Evolutionary conservation across 805 yeast genomes (phyloP).

Genomic region (Nakazawaea pomicola): DNA sequence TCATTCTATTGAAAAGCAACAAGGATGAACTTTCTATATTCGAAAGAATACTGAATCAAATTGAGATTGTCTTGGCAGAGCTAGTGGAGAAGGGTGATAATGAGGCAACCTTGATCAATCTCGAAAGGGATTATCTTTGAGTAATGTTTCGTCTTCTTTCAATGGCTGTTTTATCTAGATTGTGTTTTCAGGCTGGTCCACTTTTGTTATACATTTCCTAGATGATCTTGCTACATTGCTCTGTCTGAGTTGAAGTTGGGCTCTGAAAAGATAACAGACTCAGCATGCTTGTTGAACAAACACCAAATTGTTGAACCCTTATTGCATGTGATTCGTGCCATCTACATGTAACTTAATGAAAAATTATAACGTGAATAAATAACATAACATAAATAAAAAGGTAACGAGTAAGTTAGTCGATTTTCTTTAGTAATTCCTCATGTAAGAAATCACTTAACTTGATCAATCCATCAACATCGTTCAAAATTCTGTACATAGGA

Average conservation of each 20-base stretch:
- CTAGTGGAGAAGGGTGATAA: conserved; percentile 26
- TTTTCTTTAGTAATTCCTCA: conserved; percentile 27
- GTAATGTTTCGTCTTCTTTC: too few species aligned
- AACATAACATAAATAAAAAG: conserved; percentile 1
- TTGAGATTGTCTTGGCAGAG: conserved; percentile 30
- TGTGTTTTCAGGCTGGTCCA: conserved; percentile 8
- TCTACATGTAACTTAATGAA: too few species aligned
- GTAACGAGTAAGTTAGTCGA: not conserved
- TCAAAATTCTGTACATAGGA: conserved; percentile 49
- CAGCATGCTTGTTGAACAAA: too few species aligned
- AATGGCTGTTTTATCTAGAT: too few species aligned
- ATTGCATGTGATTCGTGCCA: too few species aligned
- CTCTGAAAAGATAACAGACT: too few species aligned
- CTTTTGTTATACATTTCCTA: not conserved
- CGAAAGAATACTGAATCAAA: conserved; percentile 38
- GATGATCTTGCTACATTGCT: too few species aligned
- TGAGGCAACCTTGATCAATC: conserved; percentile 34
- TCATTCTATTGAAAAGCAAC: conserved; percentile 35
- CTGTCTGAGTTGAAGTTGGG: too few species aligned
- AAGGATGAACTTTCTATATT: conserved; percentile 37
- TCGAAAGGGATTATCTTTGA: conserved; percentile 41
- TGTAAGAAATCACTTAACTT: conserved; percentile 46
- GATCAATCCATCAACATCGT: conserved; percentile 41
- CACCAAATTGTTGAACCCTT: too few species aligned
- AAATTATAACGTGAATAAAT: conserved; percentile 4